Base-by-base conservation (phyloP, 495 filamentous ascomycete genomes). In the Neurospora pannonica region DNA sequence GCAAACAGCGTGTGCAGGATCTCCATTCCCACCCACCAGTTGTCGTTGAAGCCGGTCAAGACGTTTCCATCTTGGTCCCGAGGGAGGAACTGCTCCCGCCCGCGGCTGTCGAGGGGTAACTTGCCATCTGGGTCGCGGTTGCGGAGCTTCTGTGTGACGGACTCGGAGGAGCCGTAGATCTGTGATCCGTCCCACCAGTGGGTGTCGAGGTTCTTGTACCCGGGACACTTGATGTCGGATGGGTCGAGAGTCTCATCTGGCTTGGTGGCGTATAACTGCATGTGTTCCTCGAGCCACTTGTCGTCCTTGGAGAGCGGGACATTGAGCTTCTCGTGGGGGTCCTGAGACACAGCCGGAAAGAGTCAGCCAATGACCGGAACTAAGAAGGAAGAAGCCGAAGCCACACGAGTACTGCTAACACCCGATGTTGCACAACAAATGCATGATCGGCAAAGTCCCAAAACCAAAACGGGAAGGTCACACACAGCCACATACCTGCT, bases 161-260 rank as follows among this genome's bases (percentile, higher is more conserved):
- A 79, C 75, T 84, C 83, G 72, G 48, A 77, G 4, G 79, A 82
- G n/a, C 84, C 84, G 73, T 86, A 86, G 40, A 85, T 81, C 76
- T 86, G 83, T 7, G 79, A 82, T 21, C 77, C 82, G 69, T 86
- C 84, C 84, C 84, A 86, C 84, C 84, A 86, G 13, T 78, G 76
- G 31, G 83, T 84, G 70, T 85, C 83, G 36, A 21, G 48, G 74
- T 86, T 86, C 71, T 77, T 76, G 77, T 85, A 86, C 4, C 73
- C 84, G 2, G 84, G 84, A 43, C 74, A 79, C 15, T 72, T 71
- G 34, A 74, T 46, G 75, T 85, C 83, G n/a, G 77, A 77, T 24
- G 78, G 72, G 42, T 81, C 75, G 0, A 83, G 78, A 15, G 77
- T 40, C 0, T 34, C 71, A 40, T 83, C 82, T 1, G 79, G 78